These are phyloP conservation scores for Vigna angularis DNA, from an alignment of 306 rosid genomes.

Conservation along the genomic window DNA sequence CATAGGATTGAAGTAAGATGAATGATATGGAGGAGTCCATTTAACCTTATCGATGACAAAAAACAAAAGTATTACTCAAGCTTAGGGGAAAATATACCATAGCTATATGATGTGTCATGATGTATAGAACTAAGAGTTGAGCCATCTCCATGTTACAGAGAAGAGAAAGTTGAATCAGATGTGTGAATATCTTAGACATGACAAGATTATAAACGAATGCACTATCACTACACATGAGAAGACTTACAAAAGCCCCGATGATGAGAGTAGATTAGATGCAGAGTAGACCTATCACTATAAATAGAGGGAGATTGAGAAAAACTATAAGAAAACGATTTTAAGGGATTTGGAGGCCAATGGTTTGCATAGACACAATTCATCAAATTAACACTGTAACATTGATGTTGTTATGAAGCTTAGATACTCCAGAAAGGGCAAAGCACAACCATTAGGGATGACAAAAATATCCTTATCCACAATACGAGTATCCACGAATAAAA, in stretches of 20 bases:
- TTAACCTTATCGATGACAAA: background rate
- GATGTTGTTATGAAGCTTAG: background rate
- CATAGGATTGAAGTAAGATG: background rate
- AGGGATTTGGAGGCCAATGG: background rate
- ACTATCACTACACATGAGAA: background rate
- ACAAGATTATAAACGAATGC: background rate
- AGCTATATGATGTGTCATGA: background rate
- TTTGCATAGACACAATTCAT: background rate
- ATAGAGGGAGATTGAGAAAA: background rate
- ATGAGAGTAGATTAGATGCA: background rate
- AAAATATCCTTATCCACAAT: too few species aligned
- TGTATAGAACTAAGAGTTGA: background rate
- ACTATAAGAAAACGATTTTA: background rate
- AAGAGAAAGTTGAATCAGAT: background rate
- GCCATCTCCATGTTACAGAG: background rate
- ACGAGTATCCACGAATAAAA: too few species aligned
- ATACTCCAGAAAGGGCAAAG: background rate
- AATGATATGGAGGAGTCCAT: background rate
- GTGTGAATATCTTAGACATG: background rate
- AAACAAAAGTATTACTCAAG: background rate
- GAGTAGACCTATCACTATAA: background rate
- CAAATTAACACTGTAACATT: background rate
- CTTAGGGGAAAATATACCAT: background rate
- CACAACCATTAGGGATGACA: too few species aligned
- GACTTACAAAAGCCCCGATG: background rate